Base-by-base conservation (phyloP, 2,329 filamentous ascomycete species). In the Botrytis squamosa region DNA sequence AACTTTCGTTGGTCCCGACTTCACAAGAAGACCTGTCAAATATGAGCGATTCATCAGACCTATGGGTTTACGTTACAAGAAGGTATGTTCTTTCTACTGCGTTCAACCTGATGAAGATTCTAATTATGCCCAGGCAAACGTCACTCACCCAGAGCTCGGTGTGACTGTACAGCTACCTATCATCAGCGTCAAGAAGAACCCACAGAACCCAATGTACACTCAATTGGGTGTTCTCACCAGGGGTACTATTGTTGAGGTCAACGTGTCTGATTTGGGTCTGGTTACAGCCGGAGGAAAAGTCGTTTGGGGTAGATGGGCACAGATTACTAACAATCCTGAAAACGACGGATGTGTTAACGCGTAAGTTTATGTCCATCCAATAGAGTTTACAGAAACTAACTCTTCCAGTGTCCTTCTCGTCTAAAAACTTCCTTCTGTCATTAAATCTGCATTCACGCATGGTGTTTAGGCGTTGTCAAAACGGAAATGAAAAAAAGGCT, bases 281-380 rank as follows among this genome's bases (percentile, higher is more conserved):
- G 94, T 97, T 25, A 98, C 96, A 4, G 92, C 95, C 2, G 91
- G 90, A 76, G 96, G 96, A 76, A 98, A 98, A 85, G 93, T 97
- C 14, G 93, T 95, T 10, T 98, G 95, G 95, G 94, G 93, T 78
- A 88, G 93, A 77, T 96, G 91, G 84, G 93, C 92, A 12, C 92
- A 94, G 83, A 87, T 93, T 69, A 73, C 79, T 25, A 88, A 88
- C 67, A 77, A 77, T 46, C 74, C 72, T 36, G 75, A 78, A 60
- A 77, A 78, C 42, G 76, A 77, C 40, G 75, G 77, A 59, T 77
- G 75, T 65, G 63, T 77, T 3, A 78, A 78, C 73, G 75, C 76
- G 76, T 77, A 75, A 74, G 75, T 74, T 57, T 29, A 33, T 57
- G 16, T 46, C 40, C 62, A 25, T 12, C 55, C 44, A 40, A 8